These are phyloP conservation scores for Emmonsia crescens DNA, from an alignment of 2,329 filamentous ascomycete species.

Conservation along the genomic window DNA sequence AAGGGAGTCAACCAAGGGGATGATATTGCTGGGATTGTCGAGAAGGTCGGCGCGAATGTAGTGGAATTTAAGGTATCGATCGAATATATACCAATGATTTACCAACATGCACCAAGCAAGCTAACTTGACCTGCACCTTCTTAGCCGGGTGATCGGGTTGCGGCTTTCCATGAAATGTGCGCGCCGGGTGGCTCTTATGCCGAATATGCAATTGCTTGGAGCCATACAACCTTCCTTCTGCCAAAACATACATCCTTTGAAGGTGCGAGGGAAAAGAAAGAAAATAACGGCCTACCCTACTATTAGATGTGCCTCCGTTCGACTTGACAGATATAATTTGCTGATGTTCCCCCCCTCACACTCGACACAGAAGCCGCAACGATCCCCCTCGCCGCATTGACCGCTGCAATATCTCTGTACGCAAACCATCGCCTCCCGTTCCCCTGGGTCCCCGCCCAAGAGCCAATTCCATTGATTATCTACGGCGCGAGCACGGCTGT, in stretches of 20 bases:
- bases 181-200: conserved; percentile 43
- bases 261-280: conserved; percentile 25
- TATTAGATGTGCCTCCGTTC: neutral
- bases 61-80: conserved; percentile 37
- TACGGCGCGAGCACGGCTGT: conserved; percentile 45
- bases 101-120: neutral
- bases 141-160: conserved; percentile 45
- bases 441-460: conserved; percentile 36
- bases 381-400: conserved; percentile 46
- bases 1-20: conserved; percentile 30
- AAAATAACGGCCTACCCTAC: neutral
- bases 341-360: too few relatives aligned
- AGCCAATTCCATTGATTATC: conserved; percentile 33
- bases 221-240: conserved; percentile 46
- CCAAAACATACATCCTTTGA: conserved; percentile 42
- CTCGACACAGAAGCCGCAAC: conserved; percentile 41
- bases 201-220: conserved; percentile 45
- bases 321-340: neutral
- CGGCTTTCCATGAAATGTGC: conserved; percentile 39
- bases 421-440: conserved; percentile 37
- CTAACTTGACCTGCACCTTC: neutral
- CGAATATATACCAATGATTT: conserved; percentile 2
- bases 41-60: conserved; percentile 41
- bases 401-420: conserved; percentile 43
- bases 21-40: conserved; percentile 43